Conservation (phyloP, 2,329 filamentous ascomycete genomes). For the Didymella lethalis region DNA sequence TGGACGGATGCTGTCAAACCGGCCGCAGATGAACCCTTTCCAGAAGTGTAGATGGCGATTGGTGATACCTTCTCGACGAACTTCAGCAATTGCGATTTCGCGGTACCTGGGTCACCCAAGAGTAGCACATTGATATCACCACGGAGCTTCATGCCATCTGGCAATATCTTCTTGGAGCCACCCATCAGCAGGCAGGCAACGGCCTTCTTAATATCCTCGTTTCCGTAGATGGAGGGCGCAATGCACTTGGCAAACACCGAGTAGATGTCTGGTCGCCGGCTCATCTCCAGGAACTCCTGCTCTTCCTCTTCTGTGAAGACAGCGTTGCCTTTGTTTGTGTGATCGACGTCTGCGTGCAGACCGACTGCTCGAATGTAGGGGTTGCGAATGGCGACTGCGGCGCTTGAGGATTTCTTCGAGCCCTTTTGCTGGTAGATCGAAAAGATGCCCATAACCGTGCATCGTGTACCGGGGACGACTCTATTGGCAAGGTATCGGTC, state of each 20-base stretch:
- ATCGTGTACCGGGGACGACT: constrained; percentile 92
- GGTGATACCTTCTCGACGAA: constrained; percentile 97
- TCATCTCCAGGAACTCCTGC: constrained; percentile 93
- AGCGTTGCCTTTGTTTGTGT: constrained; percentile 83
- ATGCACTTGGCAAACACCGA: constrained; percentile 89
- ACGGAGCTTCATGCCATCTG: constrained; percentile 96
- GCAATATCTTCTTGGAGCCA: constrained; percentile 96
- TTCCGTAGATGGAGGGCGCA: constrained; percentile 96
- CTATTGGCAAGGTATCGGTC: constrained; percentile 95
- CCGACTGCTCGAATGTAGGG: constrained; percentile 93
- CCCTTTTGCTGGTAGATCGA: constrained; percentile 97
- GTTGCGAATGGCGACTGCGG: constrained; percentile 92
- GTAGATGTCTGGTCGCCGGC: constrained; percentile 90
- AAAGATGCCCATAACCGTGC: constrained; percentile 95
- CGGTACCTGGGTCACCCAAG: constrained; percentile 95
- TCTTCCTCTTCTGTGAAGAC: constrained; percentile 95
- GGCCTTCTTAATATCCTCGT: constrained; percentile 94
- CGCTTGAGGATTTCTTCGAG: constrained; percentile 75
- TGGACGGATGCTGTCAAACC: constrained; percentile 98
- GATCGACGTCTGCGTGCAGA: constrained; percentile 88
- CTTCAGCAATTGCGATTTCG: constrained; percentile 95
- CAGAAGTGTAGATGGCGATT: constrained; percentile 98
- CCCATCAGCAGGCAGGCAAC: constrained; percentile 93
- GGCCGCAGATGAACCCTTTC: constrained; percentile 95
- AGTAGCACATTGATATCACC: constrained; percentile 98